Conservation (phyloP, 208 protist genomes). For the Acanthamoeba lenticulata region DNA sequence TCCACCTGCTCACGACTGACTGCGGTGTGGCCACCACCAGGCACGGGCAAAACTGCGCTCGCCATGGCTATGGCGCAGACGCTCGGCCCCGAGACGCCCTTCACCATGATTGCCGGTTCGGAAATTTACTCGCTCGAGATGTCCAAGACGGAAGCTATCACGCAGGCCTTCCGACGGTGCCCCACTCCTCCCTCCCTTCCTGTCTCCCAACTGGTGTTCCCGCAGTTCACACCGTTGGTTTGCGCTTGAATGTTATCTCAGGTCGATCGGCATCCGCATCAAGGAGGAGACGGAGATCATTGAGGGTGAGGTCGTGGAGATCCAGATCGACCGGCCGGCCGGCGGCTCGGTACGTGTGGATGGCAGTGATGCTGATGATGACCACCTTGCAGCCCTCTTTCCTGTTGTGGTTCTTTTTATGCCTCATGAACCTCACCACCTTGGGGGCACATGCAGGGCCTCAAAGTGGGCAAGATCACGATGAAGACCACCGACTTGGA, state of each 20-base stretch:
- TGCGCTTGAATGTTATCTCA: too few species aligned
- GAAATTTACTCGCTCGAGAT: conserved; percentile 99
- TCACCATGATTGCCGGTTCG: conserved; percentile 98
- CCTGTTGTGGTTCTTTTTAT: background rate
- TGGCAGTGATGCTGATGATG: too few species aligned
- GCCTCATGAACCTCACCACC: background rate
- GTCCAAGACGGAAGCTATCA: conserved; percentile 99
- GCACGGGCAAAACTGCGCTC: conserved; percentile 99
- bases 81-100: conserved; percentile 97
- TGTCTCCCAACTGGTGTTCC: background rate
- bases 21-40: conserved; percentile 66
- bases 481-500: conserved; percentile 99
- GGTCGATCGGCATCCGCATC: conserved; percentile 99
- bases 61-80: conserved; percentile 99
- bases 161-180: conserved; percentile 95
- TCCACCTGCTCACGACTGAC: background rate
- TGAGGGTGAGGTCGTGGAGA: conserved; percentile 99
- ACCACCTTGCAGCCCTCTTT: too few species aligned
- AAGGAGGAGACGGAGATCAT: conserved; percentile 99
- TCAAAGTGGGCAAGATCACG: conserved; percentile 98
- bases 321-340: conserved; percentile 97
- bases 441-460: conserved; percentile 22
- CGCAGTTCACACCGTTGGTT: too few species aligned
- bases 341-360: conserved; percentile 81
- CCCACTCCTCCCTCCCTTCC: background rate